phyloP scores from a whole-genome alignment of 805 yeast genomes.

The Kluyveromyces aestuarii region DNA sequence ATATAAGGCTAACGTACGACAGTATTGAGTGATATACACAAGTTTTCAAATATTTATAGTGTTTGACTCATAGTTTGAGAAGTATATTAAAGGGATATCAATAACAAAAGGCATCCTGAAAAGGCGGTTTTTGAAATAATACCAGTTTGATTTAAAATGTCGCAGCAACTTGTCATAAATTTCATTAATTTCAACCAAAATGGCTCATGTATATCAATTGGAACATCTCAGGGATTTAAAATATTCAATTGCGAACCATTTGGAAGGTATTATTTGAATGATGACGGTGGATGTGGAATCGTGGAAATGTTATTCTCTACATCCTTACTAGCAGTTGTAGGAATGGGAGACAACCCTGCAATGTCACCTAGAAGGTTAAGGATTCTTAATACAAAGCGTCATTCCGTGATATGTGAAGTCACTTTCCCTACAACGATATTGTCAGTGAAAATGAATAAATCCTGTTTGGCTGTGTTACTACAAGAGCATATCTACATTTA shows the following conservation, averaged over 20 bases:
- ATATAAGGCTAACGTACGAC: neutral
- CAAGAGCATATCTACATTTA: slow-evolving; percentile 61
- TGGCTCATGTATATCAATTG: slow-evolving; percentile 61
- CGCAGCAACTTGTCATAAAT: slow-evolving; percentile 25
- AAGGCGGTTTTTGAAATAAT: neutral
- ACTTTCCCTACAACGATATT: slow-evolving; percentile 56
- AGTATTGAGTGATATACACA: neutral
- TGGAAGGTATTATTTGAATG: slow-evolving; percentile 40
- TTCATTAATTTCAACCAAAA: slow-evolving; percentile 68
- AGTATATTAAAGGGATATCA: neutral
- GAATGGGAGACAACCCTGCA: slow-evolving; percentile 55
- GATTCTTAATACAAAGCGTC: slow-evolving; percentile 69
- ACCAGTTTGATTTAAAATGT: neutral
- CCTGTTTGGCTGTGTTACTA: slow-evolving; percentile 51
- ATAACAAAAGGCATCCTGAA: neutral
- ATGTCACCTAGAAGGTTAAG: slow-evolving; percentile 75
- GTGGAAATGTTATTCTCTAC: slow-evolving; percentile 75
- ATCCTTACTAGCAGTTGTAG: slow-evolving; percentile 63
- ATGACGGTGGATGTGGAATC: slow-evolving; percentile 51
- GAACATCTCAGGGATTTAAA: slow-evolving; percentile 52
- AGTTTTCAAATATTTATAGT: neutral
- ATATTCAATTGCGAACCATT: slow-evolving; percentile 66
- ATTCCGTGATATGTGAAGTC: slow-evolving; percentile 56
- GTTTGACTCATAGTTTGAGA: neutral
- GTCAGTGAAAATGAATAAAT: slow-evolving; percentile 55